Evolutionary conservation across 345 rosid species (phyloP), one percentile per base, ranked within the genome.

Genomic region (Pistacia integerrima): DNA sequence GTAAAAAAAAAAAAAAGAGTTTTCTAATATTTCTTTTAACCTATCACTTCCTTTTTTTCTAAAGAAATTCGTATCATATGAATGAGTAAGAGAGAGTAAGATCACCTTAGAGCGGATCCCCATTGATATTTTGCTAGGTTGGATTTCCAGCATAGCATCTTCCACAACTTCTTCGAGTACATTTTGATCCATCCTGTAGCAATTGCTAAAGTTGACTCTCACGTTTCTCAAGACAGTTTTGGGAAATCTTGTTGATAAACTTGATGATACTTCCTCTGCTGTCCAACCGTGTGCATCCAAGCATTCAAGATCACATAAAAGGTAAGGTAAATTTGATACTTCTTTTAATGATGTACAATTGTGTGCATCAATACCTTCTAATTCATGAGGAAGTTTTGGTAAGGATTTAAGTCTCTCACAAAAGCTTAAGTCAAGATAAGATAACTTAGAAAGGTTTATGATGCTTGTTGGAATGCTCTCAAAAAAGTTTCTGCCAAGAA

Each of bases 331-430:
- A 25, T 25, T 25, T 25, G 25, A 25, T 25, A 25, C 25, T 25
- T 25, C 25, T 25, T 25, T 25, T 25, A 25, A 25, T 25, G 25
- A 25, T 25, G 25, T 25, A 25, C 25, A 25, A 25, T 25, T 25
- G 25, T 25, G 25, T 25, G 25, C 25, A 25, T 25, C 25, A 25
- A 25, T 25, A 25, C 25, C 25, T 25, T 25, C 25, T 25, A 25
- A 25, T 25, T 25, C 25, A 25, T 25, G 25, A 25, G 82, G 87
- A 73, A 79, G 84, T 52, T 80, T 85, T 2, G 80, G 82, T 71
- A 84, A 36, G 25, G 79, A 80, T 68, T 69, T 72, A 65, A 86
- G 85, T 66, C 70, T 63, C 79, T 25, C 77, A 55, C 87, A 86
- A 20, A 66, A 65, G 64, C 46, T 13, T 13, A 55, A 55, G 5